Conservation (phyloP, 2,329 filamentous ascomycete genomes). For the Cladosporium sp. region DNA sequence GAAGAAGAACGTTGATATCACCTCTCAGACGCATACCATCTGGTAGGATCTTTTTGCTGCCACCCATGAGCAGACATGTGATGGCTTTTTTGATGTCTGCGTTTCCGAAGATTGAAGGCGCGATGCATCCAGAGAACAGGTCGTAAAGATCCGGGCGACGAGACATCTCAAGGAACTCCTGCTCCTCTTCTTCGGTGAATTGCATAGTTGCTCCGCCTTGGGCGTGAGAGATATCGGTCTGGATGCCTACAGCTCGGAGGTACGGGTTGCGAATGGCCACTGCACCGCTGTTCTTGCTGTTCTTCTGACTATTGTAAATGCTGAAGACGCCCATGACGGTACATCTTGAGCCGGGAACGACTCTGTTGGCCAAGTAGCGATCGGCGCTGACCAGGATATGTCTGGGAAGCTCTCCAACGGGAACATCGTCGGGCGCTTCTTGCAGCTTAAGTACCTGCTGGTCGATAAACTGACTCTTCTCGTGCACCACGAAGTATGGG, state of each 20-base stretch:
- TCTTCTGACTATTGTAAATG: constrained; percentile 85
- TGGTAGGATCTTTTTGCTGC: constrained; percentile 94
- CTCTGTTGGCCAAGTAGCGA: constrained; percentile 87
- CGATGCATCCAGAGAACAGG: constrained; percentile 84
- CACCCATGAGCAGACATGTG: constrained; percentile 84
- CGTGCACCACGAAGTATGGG: constrained; percentile 92
- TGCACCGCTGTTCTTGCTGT: constrained; percentile 72
- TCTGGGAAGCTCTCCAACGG: constrained; percentile 88
- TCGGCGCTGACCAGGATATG: constrained; percentile 97
- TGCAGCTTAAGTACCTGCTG: constrained; percentile 98
- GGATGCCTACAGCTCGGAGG: constrained; percentile 84
- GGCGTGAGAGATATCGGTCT: constrained; percentile 83
- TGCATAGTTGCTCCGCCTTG: constrained; percentile 62
- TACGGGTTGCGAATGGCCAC: constrained; percentile 96
- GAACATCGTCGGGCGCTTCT: constrained; percentile 94
- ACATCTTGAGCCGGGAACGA: constrained; percentile 90
- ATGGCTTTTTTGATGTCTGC: constrained; percentile 96
- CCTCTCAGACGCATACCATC: constrained; percentile 97
- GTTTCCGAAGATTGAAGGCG: constrained; percentile 96
- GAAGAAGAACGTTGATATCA: constrained; percentile 93
- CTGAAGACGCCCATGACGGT: constrained; percentile 97
- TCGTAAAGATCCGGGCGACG: constrained; percentile 88
- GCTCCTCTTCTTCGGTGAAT: constrained; percentile 93
- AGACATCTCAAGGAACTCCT: constrained; percentile 90
- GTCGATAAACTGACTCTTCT: constrained; percentile 90